phyloP scores from a whole-genome alignment of 495 filamentous ascomycete species.

The Tuber calosporum region DNA sequence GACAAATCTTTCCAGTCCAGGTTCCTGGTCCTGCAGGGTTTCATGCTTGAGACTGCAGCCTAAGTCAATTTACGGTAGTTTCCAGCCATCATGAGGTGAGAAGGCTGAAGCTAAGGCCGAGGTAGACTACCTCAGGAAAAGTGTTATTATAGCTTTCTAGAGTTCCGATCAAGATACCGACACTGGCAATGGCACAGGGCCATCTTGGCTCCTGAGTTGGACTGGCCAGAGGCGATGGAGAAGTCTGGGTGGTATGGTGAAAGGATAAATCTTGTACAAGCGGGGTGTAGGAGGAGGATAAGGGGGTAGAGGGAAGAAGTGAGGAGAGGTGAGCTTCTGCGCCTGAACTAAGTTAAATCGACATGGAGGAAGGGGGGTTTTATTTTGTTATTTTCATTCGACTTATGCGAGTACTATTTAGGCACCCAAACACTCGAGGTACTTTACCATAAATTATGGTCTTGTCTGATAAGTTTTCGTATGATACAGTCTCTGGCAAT shows the following conservation, averaged over 20 bases:
- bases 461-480: too few relatives aligned
- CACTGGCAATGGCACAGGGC: neutral
- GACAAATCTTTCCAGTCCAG: neutral
- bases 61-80: neutral
- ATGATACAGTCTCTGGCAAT: too few relatives aligned
- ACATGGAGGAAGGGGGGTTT: neutral
- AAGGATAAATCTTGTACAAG: neutral
- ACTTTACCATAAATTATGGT: too few relatives aligned
- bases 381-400: neutral
- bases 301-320: too few relatives aligned
- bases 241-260: neutral
- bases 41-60: neutral
- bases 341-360: neutral
- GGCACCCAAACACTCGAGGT: neutral
- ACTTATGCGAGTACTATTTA: neutral
- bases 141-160: neutral
- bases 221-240: neutral
- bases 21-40: neutral
- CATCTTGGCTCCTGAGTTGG: neutral
- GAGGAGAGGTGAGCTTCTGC: neutral
- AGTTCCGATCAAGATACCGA: neutral
- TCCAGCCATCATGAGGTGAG: neutral
- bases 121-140: neutral
- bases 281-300: neutral
- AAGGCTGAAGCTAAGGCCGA: neutral